phyloP scores from a whole-genome alignment of 306 rosid genomes.

The Vachellia collinsii region DNA sequence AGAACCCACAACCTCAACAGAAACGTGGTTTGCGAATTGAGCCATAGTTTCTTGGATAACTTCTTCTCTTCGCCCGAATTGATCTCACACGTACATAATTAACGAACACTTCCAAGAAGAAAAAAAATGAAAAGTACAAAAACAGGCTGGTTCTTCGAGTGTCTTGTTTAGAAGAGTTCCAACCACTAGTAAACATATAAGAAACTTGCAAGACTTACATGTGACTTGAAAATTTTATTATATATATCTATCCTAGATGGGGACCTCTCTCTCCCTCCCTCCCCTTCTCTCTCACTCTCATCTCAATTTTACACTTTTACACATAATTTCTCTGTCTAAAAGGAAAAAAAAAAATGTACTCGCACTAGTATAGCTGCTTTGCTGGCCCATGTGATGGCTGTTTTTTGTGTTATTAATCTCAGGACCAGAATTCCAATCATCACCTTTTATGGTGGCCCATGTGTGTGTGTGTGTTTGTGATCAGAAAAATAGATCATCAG shows the following conservation, averaged over 20 bases:
- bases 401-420: slow-evolving; percentile 21
- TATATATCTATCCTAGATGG: slow-evolving; percentile 24
- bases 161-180: background rate
- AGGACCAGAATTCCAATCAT: slow-evolving; percentile 55
- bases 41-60: too few species aligned
- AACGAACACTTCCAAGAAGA: slow-evolving; percentile 11
- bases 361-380: slow-evolving; percentile 46
- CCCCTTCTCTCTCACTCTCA: slow-evolving; percentile 1
- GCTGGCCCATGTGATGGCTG: slow-evolving; percentile 59
- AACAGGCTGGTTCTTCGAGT: slow-evolving; percentile 31
- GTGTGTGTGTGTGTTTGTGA: background rate
- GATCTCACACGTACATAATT: background rate
- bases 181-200: slow-evolving; percentile 26
- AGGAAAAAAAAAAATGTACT: slow-evolving; percentile 19
- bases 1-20: too few species aligned
- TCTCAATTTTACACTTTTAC: slow-evolving; percentile 42
- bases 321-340: slow-evolving; percentile 31
- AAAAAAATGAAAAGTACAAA: slow-evolving; percentile 15
- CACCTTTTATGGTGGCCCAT: slow-evolving; percentile 54
- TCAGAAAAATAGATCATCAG: slow-evolving; percentile 42
- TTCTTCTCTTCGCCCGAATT: too few species aligned
- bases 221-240: slow-evolving; percentile 28
- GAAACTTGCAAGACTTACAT: slow-evolving; percentile 46
- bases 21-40: too few species aligned
- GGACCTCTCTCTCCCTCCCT: slow-evolving; percentile 26